Evolutionary conservation across 2,329 filamentous ascomycete species (phyloP).

Genomic region (Phialemoniopsis sp.): DNA sequence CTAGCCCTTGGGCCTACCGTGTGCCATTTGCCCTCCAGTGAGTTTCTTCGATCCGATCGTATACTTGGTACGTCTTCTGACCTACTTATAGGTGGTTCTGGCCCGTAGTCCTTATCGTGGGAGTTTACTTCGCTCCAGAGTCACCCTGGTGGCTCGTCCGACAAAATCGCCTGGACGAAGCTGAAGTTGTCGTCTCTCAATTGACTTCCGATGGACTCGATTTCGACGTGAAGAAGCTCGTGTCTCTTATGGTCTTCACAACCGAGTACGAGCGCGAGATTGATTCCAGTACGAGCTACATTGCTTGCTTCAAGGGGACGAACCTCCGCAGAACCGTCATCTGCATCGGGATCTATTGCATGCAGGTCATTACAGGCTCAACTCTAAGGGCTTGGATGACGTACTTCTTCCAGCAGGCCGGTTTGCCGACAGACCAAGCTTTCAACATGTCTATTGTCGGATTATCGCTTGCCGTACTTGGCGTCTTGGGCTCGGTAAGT

Average conservation of each 20-base stretch:
- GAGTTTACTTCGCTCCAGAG: constrained; percentile 37
- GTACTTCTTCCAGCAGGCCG: constrained; percentile 26
- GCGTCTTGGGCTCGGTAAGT: too few relatives aligned
- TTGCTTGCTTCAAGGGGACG: constrained; percentile 29
- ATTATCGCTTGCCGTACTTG: too few relatives aligned
- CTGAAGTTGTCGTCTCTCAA: constrained; percentile 25
- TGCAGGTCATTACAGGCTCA: constrained; percentile 43
- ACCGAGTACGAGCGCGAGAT: constrained; percentile 35
- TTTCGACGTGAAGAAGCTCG: constrained; percentile 11
- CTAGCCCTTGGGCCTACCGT: constrained; percentile 33
- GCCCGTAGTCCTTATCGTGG: constrained; percentile 32
- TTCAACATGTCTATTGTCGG: too few relatives aligned
- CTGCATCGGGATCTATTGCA: constrained; percentile 29
- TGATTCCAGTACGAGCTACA: constrained; percentile 34
- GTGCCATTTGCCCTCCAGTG: constrained; percentile 21
- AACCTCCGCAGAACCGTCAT: constrained; percentile 15
- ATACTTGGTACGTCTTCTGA: too few relatives aligned
- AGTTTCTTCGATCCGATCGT: too few relatives aligned
- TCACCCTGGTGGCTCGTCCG: constrained; percentile 42
- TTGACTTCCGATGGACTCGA: constrained; percentile 22
- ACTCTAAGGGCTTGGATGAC: constrained; percentile 45
- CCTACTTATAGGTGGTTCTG: too few relatives aligned
- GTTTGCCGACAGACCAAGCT: too few relatives aligned
- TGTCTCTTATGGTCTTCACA: constrained; percentile 38
- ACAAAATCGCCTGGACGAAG: constrained; percentile 26